phyloP scores from a whole-genome alignment of 2,329 filamentous ascomycete genomes.

The Penicillium sp. region DNA sequence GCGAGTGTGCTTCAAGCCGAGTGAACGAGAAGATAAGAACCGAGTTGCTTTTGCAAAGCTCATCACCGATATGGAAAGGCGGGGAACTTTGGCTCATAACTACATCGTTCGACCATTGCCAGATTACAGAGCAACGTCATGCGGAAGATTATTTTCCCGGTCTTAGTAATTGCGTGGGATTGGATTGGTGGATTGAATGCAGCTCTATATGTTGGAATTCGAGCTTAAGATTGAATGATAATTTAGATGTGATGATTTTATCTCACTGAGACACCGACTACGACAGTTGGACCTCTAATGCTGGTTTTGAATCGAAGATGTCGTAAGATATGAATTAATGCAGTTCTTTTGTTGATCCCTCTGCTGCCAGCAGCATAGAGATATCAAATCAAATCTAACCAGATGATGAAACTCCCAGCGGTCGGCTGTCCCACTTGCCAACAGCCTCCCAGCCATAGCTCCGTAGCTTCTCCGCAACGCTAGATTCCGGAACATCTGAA shows the following conservation, averaged over 20 bases:
- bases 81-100: conserved; percentile 9
- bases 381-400: conserved; percentile 8
- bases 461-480: conserved; percentile 19
- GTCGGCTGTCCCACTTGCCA: conserved; percentile 30
- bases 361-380: conserved; percentile 21
- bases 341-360: too few species aligned
- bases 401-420: conserved; percentile 28
- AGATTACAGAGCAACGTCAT: conserved; percentile 15
- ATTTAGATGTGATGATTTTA: too few species aligned
- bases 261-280: too few species aligned
- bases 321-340: too few species aligned
- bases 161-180: conserved; percentile 10
- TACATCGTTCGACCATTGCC: not conserved
- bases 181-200: conserved; percentile 7
- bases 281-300: too few species aligned
- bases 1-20: conserved; percentile 20
- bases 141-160: conserved; percentile 5
- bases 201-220: not conserved
- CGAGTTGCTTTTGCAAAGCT: conserved; percentile 25
- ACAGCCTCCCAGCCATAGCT: conserved; percentile 28
- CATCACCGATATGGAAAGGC: conserved; percentile 23
- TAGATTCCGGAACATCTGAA: conserved; percentile 5
- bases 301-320: too few species aligned
- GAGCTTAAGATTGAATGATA: not conserved
- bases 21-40: conserved; percentile 9